A percentile compares a stretch with the other conserved stretches of the same genome.
Evolutionary conservation across 192 early-diverging fungal genomes (phyloP).

Genomic region (Coemansia sp.): DNA sequence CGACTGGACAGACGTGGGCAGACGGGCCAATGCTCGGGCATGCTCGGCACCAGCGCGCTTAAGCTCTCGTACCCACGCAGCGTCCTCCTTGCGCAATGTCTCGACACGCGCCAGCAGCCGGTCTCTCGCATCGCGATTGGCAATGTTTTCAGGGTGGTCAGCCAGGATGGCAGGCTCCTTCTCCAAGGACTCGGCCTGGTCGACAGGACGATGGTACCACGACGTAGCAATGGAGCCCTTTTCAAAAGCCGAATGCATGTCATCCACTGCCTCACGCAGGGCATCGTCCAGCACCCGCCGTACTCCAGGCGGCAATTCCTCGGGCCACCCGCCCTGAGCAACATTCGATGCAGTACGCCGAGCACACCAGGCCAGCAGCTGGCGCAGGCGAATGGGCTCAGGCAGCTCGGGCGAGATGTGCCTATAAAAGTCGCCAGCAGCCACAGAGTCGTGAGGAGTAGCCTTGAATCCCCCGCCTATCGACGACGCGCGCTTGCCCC

Average conservation of each 20-base stretch:
- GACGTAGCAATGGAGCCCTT: slow-evolving; percentile 49
- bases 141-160: slow-evolving; percentile 48
- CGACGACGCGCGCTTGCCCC: slow-evolving; percentile 64
- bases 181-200: slow-evolving; percentile 12
- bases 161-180: background rate
- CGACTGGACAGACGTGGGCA: slow-evolving; percentile 36
- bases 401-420: slow-evolving; percentile 70
- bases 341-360: slow-evolving; percentile 22
- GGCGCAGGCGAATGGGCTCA: slow-evolving; percentile 67
- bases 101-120: slow-evolving; percentile 28
- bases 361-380: slow-evolving; percentile 73
- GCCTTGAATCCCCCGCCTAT: slow-evolving; percentile 62
- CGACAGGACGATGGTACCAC: slow-evolving; percentile 54
- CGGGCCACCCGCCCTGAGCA: slow-evolving; percentile 17
- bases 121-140: slow-evolving; percentile 36
- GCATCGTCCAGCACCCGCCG: slow-evolving; percentile 31
- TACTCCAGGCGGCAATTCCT: slow-evolving; percentile 26
- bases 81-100: slow-evolving; percentile 25
- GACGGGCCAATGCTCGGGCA: slow-evolving; percentile 31
- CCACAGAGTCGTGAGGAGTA: slow-evolving; percentile 64
- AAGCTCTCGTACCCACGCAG: slow-evolving; percentile 46
- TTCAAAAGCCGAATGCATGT: slow-evolving; percentile 52
- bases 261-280: slow-evolving; percentile 41
- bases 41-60: slow-evolving; percentile 40
- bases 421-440: slow-evolving; percentile 63